phyloP scores from a whole-genome alignment of 2,329 filamentous ascomycete species.

The Diaporthe ilicicola region DNA sequence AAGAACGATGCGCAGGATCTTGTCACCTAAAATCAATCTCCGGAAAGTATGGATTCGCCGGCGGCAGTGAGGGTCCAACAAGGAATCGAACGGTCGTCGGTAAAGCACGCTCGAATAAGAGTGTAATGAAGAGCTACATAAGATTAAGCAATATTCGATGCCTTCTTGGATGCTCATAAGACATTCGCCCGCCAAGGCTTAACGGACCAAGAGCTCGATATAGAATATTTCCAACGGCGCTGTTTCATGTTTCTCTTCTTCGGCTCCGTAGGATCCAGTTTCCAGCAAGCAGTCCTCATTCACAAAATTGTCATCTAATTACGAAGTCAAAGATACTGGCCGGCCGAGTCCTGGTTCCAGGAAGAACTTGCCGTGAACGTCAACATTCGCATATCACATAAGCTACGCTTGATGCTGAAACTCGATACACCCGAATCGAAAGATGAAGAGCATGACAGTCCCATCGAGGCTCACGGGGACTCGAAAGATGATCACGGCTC shows the following conservation, averaged over 20 bases:
- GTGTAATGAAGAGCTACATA: not conserved
- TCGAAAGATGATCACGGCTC: constrained; percentile 2
- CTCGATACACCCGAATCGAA: not conserved
- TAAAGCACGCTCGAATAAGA: not conserved
- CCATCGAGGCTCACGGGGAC: not conserved
- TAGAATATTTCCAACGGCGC: not conserved
- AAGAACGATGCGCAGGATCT: not conserved
- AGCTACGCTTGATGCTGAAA: constrained; percentile 17
- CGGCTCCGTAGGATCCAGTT: not conserved
- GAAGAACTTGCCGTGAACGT: not conserved
- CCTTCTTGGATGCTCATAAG: constrained; percentile 1
- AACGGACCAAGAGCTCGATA: not conserved
- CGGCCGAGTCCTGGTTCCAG: not conserved
- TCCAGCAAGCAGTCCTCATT: not conserved
- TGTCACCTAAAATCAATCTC: not conserved
- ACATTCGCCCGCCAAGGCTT: not conserved
- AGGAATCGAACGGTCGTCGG: not conserved
- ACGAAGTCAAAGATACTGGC: not conserved
- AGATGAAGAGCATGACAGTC: not conserved
- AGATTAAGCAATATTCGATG: constrained; percentile 2
- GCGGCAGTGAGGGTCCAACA: not conserved
- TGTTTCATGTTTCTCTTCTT: not conserved
- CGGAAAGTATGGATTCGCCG: not conserved
- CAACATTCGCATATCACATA: constrained; percentile 6
- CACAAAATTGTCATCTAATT: not conserved